A percentile compares a stretch with the other conserved stretches of the same genome.
phyloP scores from a whole-genome alignment of 176 grass and related monocot genomes.

The sorghum (Sorghum bicolor) region Sorghum_bicolor_NCBIv3 NC_012870.2:77132501-77133000 shows the following conservation, averaged over 20 bases:
- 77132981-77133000: slow-evolving; percentile 81
- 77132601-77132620: slow-evolving; percentile 64
- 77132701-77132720: neutral
- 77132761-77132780: slow-evolving; percentile 79
- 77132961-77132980: slow-evolving; percentile 83
- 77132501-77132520: neutral
- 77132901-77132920: neutral
- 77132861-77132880: neutral
- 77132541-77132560: slow-evolving; percentile 43
- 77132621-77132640: slow-evolving; percentile 73
- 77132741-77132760: slow-evolving; percentile 61
- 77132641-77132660: slow-evolving; percentile 88
- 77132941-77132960: slow-evolving; percentile 73
- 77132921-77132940: neutral
- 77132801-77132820: neutral
- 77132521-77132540: neutral
- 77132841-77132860: too few relatives aligned
- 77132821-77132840: too few relatives aligned
- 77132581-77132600: slow-evolving; percentile 56
- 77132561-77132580: slow-evolving; percentile 71
- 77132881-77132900: neutral
- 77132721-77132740: slow-evolving; percentile 58
- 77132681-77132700: slow-evolving; percentile 48
- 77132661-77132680: slow-evolving; percentile 44
- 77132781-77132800: slow-evolving; percentile 94